Base-by-base conservation (phyloP, 176 grass and related monocot genomes). In the Alopecurus myosuroides region DNA sequence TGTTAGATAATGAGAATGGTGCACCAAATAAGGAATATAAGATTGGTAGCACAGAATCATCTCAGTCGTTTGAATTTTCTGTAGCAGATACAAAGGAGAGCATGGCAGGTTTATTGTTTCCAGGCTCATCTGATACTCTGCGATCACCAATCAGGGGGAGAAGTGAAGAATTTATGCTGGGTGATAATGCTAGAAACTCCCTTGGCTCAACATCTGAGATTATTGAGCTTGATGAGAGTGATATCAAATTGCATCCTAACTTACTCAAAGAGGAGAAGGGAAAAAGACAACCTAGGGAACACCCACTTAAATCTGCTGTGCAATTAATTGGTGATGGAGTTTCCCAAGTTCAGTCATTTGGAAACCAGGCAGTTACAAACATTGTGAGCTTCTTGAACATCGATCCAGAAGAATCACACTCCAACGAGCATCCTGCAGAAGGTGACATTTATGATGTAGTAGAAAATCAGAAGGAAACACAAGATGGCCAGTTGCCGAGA, bases 311-410 rank as follows among this genome's bases (percentile, higher is more conserved):
- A 92, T 98, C 96, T 45, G 96, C 96, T 37, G 96, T 95, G 36
- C 96, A 98, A 83, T 85, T 98, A 78, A 89, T 98, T 86, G 96
- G 96, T 63, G 96, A 98, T 85, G 91, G 96, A 77, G 96, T 98
- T 78, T 98, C 96, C 48, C 96, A 98, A 88, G 96, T 98, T 66
- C 96, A 98, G 66, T 90, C 91, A 7, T 88, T 98, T 73, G 93
- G 96, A 77, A 98, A 98, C 82, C 96, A 98, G 85, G 96, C 96
- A 56, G 87, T 98, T n/a, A 98, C 96, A 80, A 95, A 98, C 60
- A 98, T 98, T 90, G 96, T 94, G 77, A 95, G 85, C 55, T 98
- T 98, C 68, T 88, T 98, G 68, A 95, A 98, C 85, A 98, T 98
- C 49, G 93, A 98, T 42, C 91, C 96, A 45, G 86, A 95, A 41